Conservation (phyloP, 2,329 filamentous ascomycete species). For the Mycosphaerelloides madeirae region DNA sequence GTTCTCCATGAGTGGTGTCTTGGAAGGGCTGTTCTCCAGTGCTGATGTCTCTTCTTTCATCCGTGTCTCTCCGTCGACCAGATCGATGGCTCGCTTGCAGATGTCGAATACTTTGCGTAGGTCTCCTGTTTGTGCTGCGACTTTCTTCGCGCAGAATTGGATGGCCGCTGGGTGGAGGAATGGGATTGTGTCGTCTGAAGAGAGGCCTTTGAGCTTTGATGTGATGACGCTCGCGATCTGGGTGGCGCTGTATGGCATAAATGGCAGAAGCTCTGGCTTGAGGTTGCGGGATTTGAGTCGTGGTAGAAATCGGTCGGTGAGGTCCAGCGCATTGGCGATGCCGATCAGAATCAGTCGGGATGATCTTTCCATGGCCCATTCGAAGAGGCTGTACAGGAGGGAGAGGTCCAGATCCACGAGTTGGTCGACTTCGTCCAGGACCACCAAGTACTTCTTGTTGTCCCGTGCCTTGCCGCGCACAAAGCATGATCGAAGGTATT, state of each 20-base stretch:
- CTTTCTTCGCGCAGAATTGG: slow-evolving; percentile 89
- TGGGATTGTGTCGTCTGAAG: slow-evolving; percentile 53
- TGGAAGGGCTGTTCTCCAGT: slow-evolving; percentile 57
- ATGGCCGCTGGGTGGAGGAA: slow-evolving; percentile 93
- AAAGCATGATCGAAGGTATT: slow-evolving; percentile 67
- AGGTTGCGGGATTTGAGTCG: slow-evolving; percentile 88
- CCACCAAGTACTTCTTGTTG: slow-evolving; percentile 66
- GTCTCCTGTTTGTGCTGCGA: slow-evolving; percentile 89
- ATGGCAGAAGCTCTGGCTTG: slow-evolving; percentile 83
- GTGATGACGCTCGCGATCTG: slow-evolving; percentile 88
- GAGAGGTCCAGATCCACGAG: slow-evolving; percentile 84
- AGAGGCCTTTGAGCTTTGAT: slow-evolving; percentile 69
- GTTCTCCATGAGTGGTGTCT: slow-evolving; percentile 75
- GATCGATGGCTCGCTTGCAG: slow-evolving; percentile 79
- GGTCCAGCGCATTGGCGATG: slow-evolving; percentile 91
- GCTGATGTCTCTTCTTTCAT: slow-evolving; percentile 62
- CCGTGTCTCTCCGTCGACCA: slow-evolving; percentile 79
- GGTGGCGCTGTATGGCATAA: slow-evolving; percentile 81
- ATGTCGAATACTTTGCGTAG: slow-evolving; percentile 94
- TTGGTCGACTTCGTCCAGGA: slow-evolving; percentile 92
- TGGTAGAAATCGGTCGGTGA: slow-evolving; percentile 91
- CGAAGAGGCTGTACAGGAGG: slow-evolving; percentile 88
- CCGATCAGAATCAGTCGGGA: slow-evolving; percentile 81
- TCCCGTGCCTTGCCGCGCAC: slow-evolving; percentile 53
- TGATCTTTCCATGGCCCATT: slow-evolving; percentile 81